Conservation (phyloP, 192 early-diverging fungal species). For the Rhizophagus sp. region DNA sequence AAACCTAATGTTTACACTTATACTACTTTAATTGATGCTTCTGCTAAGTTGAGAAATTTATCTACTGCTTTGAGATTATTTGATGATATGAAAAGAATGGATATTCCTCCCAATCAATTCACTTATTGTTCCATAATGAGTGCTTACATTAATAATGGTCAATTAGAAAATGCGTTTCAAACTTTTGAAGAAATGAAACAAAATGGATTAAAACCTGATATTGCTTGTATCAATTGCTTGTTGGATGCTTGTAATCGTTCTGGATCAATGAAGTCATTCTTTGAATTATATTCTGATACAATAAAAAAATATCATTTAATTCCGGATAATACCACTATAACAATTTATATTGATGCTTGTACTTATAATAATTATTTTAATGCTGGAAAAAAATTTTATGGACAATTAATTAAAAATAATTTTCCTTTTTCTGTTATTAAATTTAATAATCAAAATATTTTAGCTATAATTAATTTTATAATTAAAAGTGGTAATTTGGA, state of each 20-base stretch:
- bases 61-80: background rate
- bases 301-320: background rate
- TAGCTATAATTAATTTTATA: slow-evolving; percentile 9
- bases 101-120: slow-evolving; percentile 13
- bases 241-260: slow-evolving; percentile 28
- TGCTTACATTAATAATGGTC: background rate
- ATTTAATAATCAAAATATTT: background rate
- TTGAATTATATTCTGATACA: slow-evolving; percentile 14
- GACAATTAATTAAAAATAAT: background rate
- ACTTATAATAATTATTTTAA: background rate
- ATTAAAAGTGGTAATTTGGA: background rate
- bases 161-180: background rate
- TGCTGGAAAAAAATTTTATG: slow-evolving; percentile 9
- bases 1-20: slow-evolving; percentile 23
- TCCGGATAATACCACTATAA: slow-evolving; percentile 3
- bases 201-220: slow-evolving; percentile 16
- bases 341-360: slow-evolving; percentile 18
- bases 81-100: slow-evolving; percentile 7
- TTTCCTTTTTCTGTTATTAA: background rate
- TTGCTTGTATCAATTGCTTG: slow-evolving; percentile 22
- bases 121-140: slow-evolving; percentile 25
- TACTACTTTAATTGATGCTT: slow-evolving; percentile 17
- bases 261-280: background rate
- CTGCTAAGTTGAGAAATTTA: background rate
- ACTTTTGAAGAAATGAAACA: background rate